These are phyloP conservation scores for Globisporangium takayamanum DNA, from an alignment of 352 stramenopile genomes.

Conservation along the genomic window DNA sequence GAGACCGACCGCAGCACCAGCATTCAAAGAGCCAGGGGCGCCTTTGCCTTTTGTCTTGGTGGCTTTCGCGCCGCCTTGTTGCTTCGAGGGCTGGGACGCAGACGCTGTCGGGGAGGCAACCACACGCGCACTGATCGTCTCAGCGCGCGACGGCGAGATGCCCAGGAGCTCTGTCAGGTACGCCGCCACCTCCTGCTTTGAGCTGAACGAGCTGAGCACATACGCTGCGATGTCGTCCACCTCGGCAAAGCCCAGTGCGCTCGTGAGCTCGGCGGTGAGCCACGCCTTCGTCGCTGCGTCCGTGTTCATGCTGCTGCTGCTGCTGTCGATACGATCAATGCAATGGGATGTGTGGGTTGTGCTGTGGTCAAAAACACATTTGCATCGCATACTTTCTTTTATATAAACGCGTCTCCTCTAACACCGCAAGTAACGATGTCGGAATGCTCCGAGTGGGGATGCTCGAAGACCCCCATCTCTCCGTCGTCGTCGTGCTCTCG, in stretches of 20 bases:
- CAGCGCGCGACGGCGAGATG: slow-evolving; percentile 34
- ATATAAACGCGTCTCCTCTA: no score
- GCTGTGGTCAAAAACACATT: background rate
- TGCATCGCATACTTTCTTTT: background rate
- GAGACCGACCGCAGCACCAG: slow-evolving; percentile 11
- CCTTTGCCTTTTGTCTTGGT: background rate
- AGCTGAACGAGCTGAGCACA: slow-evolving; percentile 37
- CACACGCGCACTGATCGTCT: slow-evolving; percentile 41
- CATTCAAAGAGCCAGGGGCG: background rate
- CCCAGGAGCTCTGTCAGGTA: slow-evolving; percentile 70
- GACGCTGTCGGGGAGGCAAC: slow-evolving; percentile 20
- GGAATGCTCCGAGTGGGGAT: no score
- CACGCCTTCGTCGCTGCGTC: slow-evolving; percentile 30
- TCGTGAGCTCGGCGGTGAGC: slow-evolving; percentile 54
- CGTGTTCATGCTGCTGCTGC: slow-evolving; percentile 12
- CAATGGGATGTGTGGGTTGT: no score
- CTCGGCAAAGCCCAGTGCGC: slow-evolving; percentile 58
- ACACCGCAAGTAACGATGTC: no score
- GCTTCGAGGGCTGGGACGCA: background rate
- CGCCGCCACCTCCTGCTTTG: slow-evolving; percentile 34
- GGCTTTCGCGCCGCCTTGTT: slow-evolving; percentile 1
- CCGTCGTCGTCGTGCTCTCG: no score
- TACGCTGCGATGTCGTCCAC: slow-evolving; percentile 67
- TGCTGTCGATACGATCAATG: background rate
- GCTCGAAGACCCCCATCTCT: no score